Base-by-base conservation (phyloP, 495 filamentous ascomycete genomes). In the Podospora comata region DNA sequence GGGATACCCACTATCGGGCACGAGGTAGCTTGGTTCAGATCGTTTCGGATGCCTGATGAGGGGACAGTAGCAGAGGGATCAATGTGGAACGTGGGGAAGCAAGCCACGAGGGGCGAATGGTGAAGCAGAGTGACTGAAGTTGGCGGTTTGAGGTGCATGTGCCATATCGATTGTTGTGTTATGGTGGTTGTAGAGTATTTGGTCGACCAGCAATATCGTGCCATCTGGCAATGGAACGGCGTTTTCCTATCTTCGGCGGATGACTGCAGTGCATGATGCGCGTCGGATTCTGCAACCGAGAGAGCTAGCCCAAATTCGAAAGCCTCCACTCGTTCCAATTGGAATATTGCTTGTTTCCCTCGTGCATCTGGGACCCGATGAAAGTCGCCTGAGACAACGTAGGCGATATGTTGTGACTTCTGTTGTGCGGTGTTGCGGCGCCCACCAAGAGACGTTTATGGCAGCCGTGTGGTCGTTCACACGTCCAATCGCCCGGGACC, bases 191-290 rank as follows among this genome's bases (percentile, higher is more conserved):
- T 70, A 28, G 62, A 34, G 39, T n/a, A 44, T 68, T 67, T 67
- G 73, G 67, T 77, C 69, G 74, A 78, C 82, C 82, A 82, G 79
- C 76, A 73, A 81, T 70, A 77, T 75, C 28, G 72, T 81, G 82
- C 81, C 81, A 84, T 80, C 81, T 82, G 81, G 81, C 81, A 77
- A 77, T 79, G 57, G 71, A 78, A 71, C 69, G 65, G 69, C 55
- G 71, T 73, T 70, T 72, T 71, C 70, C 69, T 68, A 62, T 73
- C 64, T 69, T 72, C 67, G 70, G 64, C 67, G 73, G 70, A 74
- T 72, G 73, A 69, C 66, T 73, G 75, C 74, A 79, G 72, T 48
- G 39, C 39, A 48, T 48, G 39, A 72, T 60, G 60, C 60, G 67
- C 67, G 72, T 73, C 70, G 68, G 68, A 70, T 75, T 71, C 71